Base-by-base conservation (phyloP, 495 filamentous ascomycete genomes). In the Talaromyces borbonicus region DNA sequence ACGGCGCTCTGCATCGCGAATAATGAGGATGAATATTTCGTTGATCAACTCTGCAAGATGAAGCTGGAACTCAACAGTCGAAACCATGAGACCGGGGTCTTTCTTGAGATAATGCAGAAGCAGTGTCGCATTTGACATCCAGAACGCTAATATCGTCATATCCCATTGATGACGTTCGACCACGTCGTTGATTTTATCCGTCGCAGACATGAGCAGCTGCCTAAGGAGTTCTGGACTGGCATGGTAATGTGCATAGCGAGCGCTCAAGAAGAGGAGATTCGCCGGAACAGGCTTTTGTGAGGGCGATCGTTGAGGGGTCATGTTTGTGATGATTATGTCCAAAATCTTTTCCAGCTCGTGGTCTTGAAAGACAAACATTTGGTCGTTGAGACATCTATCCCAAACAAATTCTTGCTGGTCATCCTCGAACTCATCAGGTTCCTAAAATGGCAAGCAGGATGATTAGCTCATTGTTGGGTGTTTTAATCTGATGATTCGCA, bases 361-460 rank as follows among this genome's bases (percentile, higher is more conserved):
- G 44, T 99, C 93, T 65, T 97, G 93, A 60, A 99, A 97, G 19
- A 99, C 92, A 55, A 99, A 99, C 92, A 99, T 99, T 58, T 99
- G 92, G 61, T 99, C 92, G 57, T 95, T 88, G 35, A 95, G 68
- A 65, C 92, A 99, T 56, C 82, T 74, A 55, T 87, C 84, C 92
- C 92, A 99, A n/a, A 95, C 81, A 52, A 99, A 99, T 47, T 97
- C 92, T 56, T 94, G 88, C 33, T 81, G 78, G 44, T 95, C 87
- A 46, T 85, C 86, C 56, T 95, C 88, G 15, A 87, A 65, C 26
- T 96, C 67, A 49, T 89, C 89, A 1, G 79, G 72, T 26, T 80
- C 71, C 87, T 96, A 54, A 41, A 8, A 29, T 8, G n/a, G n/a
- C n/a, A n/a, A n/a, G n/a, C 31, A 44, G 42, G 14, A 26, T 9